Evolutionary conservation across 192 early-diverging fungal species (phyloP), one percentile per base, ranked within the genome.

Genomic region (Coemansia sp.): DNA sequence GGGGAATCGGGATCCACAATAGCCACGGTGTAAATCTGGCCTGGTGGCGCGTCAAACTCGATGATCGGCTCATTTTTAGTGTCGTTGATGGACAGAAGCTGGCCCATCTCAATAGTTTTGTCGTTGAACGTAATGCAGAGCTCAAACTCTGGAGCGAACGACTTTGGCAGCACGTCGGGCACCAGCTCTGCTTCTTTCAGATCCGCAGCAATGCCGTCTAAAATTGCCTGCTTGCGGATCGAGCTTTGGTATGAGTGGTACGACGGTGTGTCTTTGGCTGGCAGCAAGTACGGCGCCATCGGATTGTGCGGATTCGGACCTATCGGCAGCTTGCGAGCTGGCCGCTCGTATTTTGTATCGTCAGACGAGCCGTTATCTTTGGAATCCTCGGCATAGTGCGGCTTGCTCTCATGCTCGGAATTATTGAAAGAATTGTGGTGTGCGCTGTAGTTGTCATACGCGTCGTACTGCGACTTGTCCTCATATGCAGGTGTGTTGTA

Each of bases 1-100:
- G n/a, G n/a, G n/a, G 64, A 28, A 32, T 77, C 68, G 28, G 68
- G 58, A 18, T 77, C 74, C 7, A 77, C 48, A 10, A 77, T 71
- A 14, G 64, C 68, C 0, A 65, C 45, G 8, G 63, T 63, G 27
- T 67, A 77, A 0, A 50, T 27, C 25, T 67, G 56, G 9, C 60
- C 64, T 0, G 44, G 51, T 19, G 49, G 60, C 8, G 64, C 45
- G 54, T 71, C 68, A 54, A 71, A 70, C 47, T 71, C 68, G 1
- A 71, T 58, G 5, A 44, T 67, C 0, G 68, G 68, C 30, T 77
- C 68, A 9, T 8, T 5, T 5, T 54, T 33, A 0, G 61, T 66
- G 1, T 77, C 32, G 56, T 62, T 59, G 23, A 66, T 30, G 1
- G 60, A 54, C 1, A 77, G 45, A 14, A 77, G 30, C 56, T 77